Evolutionary conservation across 441 rosid species (phyloP).

Genomic region (Kokia cookei): DNA sequence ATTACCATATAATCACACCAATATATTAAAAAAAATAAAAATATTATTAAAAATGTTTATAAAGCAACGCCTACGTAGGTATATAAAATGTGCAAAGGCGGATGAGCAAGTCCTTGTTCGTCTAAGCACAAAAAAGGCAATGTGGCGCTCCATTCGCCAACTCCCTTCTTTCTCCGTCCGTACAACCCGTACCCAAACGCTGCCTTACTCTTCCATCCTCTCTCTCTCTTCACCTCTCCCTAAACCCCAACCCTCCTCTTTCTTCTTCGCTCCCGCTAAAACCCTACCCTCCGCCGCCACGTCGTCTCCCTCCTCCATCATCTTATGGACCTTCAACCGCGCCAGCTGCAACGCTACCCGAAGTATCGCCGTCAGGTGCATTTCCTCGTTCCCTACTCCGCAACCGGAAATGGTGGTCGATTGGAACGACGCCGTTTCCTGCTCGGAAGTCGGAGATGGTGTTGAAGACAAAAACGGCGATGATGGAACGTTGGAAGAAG

Average conservation of each 20-base stretch:
- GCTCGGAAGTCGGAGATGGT: conserved; percentile 26
- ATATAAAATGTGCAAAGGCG: background rate
- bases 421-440: conserved; percentile 49
- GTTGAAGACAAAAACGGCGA: background rate
- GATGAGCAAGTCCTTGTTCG: background rate
- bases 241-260: conserved; percentile 3
- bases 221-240: background rate
- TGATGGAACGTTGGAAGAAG: conserved; percentile 24
- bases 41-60: background rate
- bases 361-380: conserved; percentile 18
- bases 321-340: background rate
- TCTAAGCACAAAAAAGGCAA: background rate
- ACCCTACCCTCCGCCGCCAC: background rate
- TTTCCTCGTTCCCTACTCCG: conserved; percentile 48
- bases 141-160: conserved; percentile 41
- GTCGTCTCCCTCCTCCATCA: background rate
- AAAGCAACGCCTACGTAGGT: background rate
- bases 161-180: conserved; percentile 27
- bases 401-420: conserved; percentile 19
- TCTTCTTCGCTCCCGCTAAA: background rate
- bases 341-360: background rate
- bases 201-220: background rate
- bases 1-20: too few species aligned
- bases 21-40: too few species aligned
- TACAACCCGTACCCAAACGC: conserved; percentile 21